Evolutionary conservation across 1,139 yeast genomes (phyloP), one percentile per base, ranked within the genome.

Genomic region (Hanseniaspora uvarum): DNA sequence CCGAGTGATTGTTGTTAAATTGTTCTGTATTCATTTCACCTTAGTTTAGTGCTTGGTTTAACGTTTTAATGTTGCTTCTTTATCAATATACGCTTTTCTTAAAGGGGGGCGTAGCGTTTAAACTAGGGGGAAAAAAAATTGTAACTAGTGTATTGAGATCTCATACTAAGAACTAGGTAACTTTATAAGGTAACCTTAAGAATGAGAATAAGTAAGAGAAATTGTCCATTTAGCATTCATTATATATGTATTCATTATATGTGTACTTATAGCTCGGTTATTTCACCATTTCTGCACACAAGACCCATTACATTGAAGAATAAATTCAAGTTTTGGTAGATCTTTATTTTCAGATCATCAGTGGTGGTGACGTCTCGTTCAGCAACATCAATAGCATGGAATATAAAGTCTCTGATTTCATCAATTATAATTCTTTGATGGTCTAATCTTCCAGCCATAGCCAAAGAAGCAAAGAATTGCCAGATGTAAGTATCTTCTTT

Each of bases 221-320:
- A n/a, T n/a, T n/a, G n/a, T n/a, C n/a, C n/a, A n/a, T n/a, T 31
- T 12, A 31, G 34, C 34, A 14, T 2, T 12, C 14, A 11, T 12
- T n/a, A 31, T 6, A 31, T 12, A 14, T 23, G 18, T 39, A 23
- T 28, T 10, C 11, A 28, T 12, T 10, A 3, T 6, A 3, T 28
- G 7, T 28, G 31, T 12, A 54, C 67, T 59, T 71, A 71, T 56
- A 71, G 60, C 59, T 71, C 76, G 21, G 70, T 67, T 55, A 72
- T 72, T 58, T 72, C 75, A 48, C 72, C 72, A 58, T 71, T 75
- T 62, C 88, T 87, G 14, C 96, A 96, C 59, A 86, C 88, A 60
- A 92, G 77, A 4, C 98, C 98, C 94, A 92, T 88, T 52, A 92
- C 97, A 61, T 89, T 94, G 70, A 92, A 77, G 72, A 88, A 89